These are phyloP conservation scores for Lepraria neglecta DNA, from an alignment of 495 filamentous ascomycete species.

Conservation along the genomic window DNA sequence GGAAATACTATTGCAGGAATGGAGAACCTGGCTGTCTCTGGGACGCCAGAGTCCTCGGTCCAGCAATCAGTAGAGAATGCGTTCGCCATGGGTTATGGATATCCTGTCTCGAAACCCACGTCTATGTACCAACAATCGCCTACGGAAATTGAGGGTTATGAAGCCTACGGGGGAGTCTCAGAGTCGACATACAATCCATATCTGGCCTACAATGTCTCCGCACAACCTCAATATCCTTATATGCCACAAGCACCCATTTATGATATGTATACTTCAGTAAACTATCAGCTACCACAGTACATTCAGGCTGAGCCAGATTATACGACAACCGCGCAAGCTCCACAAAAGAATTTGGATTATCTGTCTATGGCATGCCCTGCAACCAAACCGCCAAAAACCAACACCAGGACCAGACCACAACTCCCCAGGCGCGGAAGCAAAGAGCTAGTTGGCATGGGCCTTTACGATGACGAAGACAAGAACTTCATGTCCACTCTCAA, in stretches of 20 bases:
- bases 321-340: background rate
- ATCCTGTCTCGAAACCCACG: background rate
- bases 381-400: slow-evolving; percentile 7
- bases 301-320: slow-evolving; percentile 2
- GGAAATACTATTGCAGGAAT: slow-evolving; percentile 25
- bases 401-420: slow-evolving; percentile 24
- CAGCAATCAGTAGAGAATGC: slow-evolving; percentile 24
- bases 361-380: slow-evolving; percentile 43
- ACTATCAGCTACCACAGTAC: slow-evolving; percentile 16
- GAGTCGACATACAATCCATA: slow-evolving; percentile 2
- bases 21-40: slow-evolving; percentile 22
- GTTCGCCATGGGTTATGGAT: slow-evolving; percentile 22
- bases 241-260: slow-evolving; percentile 8
- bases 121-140: slow-evolving; percentile 4
- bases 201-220: slow-evolving; percentile 2
- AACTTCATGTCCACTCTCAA: slow-evolving; percentile 35
- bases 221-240: slow-evolving; percentile 7
- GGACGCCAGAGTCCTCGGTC: slow-evolving; percentile 10
- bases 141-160: background rate
- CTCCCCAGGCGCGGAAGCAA: slow-evolving; percentile 48
- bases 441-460: slow-evolving; percentile 74
- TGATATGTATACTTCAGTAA: slow-evolving; percentile 19
- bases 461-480: slow-evolving; percentile 63
- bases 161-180: background rate
- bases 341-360: slow-evolving; percentile 57